Percentiles rank a stretch among this genome's conserved stretches.
These are phyloP conservation scores for Diaporthe sp. DNA, from an alignment of 2,329 filamentous ascomycete species.

Conservation along the genomic window DNA sequence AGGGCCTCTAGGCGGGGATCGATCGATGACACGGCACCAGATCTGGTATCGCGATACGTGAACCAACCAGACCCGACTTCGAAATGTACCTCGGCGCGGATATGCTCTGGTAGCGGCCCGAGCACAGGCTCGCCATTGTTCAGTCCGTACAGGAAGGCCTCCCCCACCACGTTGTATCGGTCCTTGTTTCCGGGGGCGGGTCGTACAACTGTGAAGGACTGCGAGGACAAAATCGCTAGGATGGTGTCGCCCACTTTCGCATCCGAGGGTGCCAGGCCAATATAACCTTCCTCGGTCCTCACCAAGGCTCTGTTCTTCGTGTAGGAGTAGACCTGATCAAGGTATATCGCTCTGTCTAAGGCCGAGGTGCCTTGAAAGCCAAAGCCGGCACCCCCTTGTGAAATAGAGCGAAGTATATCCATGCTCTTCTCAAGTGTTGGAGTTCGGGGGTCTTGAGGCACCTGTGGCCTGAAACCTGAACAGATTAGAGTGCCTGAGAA, in stretches of 20 bases:
- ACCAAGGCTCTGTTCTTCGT: slow-evolving; percentile 6
- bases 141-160: background rate
- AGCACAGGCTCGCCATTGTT: slow-evolving; percentile 1
- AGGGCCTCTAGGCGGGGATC: background rate
- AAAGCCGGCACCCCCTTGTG: background rate
- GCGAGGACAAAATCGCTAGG: background rate
- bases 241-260: background rate
- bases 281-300: slow-evolving; percentile 1
- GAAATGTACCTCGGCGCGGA: background rate
- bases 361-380: too few species aligned
- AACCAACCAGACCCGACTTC: background rate
- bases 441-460: fast-evolving
- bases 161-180: slow-evolving; percentile 2
- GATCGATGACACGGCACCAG: background rate
- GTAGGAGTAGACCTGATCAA: fast-evolving
- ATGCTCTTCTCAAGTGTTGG: background rate
- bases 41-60: background rate
- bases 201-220: slow-evolving; percentile 2
- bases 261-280: background rate
- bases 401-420: background rate
- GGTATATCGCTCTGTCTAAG: background rate
- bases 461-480: background rate
- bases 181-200: background rate
- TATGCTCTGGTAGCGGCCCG: background rate
- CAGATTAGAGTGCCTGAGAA: background rate